Conservation (phyloP, 2,329 filamentous ascomycete species). For the Stylonectria norvegica region DNA sequence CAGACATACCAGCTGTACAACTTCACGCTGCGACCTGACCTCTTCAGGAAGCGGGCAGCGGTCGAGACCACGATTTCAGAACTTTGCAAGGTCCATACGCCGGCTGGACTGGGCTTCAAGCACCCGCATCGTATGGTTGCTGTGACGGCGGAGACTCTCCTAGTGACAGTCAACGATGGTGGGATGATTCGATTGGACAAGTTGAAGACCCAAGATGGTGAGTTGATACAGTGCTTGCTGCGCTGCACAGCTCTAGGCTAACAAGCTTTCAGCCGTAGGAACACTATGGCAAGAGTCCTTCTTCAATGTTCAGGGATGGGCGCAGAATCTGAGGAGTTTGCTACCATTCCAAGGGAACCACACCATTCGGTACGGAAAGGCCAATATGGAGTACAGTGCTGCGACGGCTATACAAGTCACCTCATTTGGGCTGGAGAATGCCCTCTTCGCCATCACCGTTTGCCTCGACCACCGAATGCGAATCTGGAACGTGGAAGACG, state of each 20-base stretch:
- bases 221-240: slow-evolving; percentile 20
- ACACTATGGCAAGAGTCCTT: slow-evolving; percentile 65
- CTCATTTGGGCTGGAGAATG: slow-evolving; percentile 47
- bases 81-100: slow-evolving; percentile 70
- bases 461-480: slow-evolving; percentile 86
- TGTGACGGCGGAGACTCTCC: slow-evolving; percentile 66
- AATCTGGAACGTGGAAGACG: slow-evolving; percentile 83
- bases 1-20: slow-evolving; percentile 77
- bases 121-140: slow-evolving; percentile 78
- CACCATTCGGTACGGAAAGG: slow-evolving; percentile 60
- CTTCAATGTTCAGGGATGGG: slow-evolving; percentile 72
- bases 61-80: slow-evolving; percentile 72
- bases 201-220: slow-evolving; percentile 47
- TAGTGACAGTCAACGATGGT: slow-evolving; percentile 79
- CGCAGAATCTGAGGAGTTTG: slow-evolving; percentile 61
- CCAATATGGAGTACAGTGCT: slow-evolving; percentile 64
- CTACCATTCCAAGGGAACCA: slow-evolving; percentile 64
- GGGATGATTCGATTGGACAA: slow-evolving; percentile 69
- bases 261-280: slow-evolving; percentile 20
- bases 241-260: slow-evolving; percentile 1
- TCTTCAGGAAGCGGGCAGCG: slow-evolving; percentile 67
- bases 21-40: slow-evolving; percentile 76
- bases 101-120: slow-evolving; percentile 73
- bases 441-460: slow-evolving; percentile 67
- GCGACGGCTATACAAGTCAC: slow-evolving; percentile 61